Percentiles rank a stretch among this genome's conserved stretches.
Conservation (phyloP, 352 stramenopile genomes). For the Pythium phragmiticola region DNA sequence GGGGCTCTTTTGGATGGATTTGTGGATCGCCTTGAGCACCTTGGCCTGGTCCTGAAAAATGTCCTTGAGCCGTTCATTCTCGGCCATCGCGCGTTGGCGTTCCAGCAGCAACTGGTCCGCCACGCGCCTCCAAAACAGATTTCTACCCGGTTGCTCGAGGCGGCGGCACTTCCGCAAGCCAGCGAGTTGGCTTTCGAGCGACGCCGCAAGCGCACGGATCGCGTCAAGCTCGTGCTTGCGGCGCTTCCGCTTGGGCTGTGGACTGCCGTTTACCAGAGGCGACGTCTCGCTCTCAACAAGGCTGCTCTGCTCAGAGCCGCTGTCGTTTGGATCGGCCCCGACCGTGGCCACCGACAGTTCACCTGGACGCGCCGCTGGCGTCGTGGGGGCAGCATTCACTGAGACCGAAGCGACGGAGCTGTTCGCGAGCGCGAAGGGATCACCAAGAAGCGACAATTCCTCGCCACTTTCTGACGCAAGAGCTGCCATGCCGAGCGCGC, state of each 20-base stretch:
- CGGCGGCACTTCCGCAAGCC: constrained; percentile 32
- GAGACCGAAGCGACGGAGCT: neutral
- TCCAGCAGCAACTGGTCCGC: constrained; percentile 44
- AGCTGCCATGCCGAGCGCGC: neutral
- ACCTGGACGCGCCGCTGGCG: too few relatives aligned
- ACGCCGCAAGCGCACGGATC: constrained; percentile 38
- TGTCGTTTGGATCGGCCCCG: constrained; percentile 5
- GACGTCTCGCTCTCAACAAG: constrained; percentile 7
- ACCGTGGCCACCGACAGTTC: neutral
- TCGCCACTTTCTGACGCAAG: neutral
- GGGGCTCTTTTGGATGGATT: constrained; percentile 22
- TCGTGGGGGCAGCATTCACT: neutral
- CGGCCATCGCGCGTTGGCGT: constrained; percentile 37
- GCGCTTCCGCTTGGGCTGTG: constrained; percentile 46
- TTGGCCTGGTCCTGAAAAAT: constrained; percentile 36
- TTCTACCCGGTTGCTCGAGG: constrained; percentile 27
- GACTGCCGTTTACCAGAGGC: neutral
- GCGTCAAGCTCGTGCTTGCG: constrained; percentile 58
- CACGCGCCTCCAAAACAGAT: constrained; percentile 47
- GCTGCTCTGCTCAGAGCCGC: constrained; percentile 18
- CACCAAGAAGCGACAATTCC: neutral
- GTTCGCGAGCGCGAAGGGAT: neutral
- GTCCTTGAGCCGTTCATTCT: constrained; percentile 49
- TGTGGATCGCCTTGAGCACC: constrained; percentile 25
- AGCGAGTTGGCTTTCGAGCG: constrained; percentile 48